Evolutionary conservation across 352 stramenopile genomes (phyloP), one percentile per base, ranked within the genome.

Genomic region (Globisporangium rhizosaccharum): DNA sequence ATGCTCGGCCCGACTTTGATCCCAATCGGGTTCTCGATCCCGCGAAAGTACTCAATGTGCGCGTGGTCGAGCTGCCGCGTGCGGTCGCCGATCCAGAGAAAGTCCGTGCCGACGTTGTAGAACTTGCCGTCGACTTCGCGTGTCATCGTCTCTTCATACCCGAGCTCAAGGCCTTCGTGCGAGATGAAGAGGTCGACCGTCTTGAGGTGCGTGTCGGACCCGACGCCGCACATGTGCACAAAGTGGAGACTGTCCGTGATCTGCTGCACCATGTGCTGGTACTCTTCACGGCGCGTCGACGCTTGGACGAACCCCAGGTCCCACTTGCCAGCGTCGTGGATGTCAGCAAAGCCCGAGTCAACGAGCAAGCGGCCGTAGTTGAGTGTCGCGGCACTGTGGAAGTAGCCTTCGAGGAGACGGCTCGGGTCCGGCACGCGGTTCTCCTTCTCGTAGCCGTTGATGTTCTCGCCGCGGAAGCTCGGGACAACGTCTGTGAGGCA

Each of bases 51-150:
- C 84, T 99, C 97, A 53, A 99, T 82, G 67, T 99, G 97, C 20
- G 96, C 96, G 59, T 97, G 88, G 74, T 99, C 97, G 18, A 99
- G 84, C 77, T 99, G 90, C 51, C 97, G 86, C 59, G 97, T 99
- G 56, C 97, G 92, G 80, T 99, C 97, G 52, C 97, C 97, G 59
- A 99, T 97, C 97, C 97, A 99, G 28, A 99, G 73, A 76, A 99
- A 98, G 75, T 99, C 96, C 6, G 96, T 96, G 26, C 96, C 97
- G 51, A 97, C 96, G 79, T 99, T 98, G 79, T 99, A 99, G 78
- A 84, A 99, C 70, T 97, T 97, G 61, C 90, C 84, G 61, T 90
- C 67, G 65, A 98, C 88, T 62, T 97, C 57, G 57, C 96, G 87
- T 26, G 96, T 99, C 78, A 99, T 92, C 14, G 96, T 97, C 80